Conservation (phyloP, 2,329 filamentous ascomycete genomes). For the Pyrenophora graminea region DNA sequence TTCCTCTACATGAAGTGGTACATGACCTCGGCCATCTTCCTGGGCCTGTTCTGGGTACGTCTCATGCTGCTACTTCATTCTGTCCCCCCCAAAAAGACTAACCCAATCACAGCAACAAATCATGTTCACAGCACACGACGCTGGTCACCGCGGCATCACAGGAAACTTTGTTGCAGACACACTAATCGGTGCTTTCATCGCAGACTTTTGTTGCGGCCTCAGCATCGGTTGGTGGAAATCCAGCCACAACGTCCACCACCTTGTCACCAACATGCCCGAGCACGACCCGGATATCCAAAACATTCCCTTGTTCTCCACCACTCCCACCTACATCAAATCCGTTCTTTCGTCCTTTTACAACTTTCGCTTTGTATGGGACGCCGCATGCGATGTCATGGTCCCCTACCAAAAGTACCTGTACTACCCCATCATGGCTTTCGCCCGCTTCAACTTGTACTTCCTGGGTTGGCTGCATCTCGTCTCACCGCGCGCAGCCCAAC, state of each 20-base stretch:
- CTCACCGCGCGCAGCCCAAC: conserved; percentile 69
- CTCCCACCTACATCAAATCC: conserved; percentile 75
- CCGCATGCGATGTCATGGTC: conserved; percentile 70
- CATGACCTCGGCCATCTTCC: conserved; percentile 59
- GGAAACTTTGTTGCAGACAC: conserved; percentile 63
- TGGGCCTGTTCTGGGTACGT: conserved; percentile 65
- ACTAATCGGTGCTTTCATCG: conserved; percentile 65
- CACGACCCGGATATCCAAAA: conserved; percentile 56
- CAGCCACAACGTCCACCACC: conserved; percentile 70
- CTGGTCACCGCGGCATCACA: conserved; percentile 66
- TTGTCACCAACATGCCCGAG: conserved; percentile 65
- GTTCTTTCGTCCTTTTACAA: conserved; percentile 84
- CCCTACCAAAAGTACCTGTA: conserved; percentile 81
- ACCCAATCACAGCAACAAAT: conserved; percentile 61
- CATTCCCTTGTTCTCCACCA: conserved; percentile 85
- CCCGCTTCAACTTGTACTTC: conserved; percentile 84
- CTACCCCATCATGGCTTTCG: conserved; percentile 78
- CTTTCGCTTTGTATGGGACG: conserved; percentile 76
- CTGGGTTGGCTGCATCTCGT: conserved; percentile 80
- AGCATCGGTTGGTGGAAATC: conserved; percentile 73
- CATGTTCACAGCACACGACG: conserved; percentile 71
- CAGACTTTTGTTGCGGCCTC: conserved; percentile 67
- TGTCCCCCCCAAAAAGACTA: conserved; percentile 2
- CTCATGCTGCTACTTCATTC: too few species aligned
- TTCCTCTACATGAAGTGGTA: conserved; percentile 60